Conservation (phyloP, 306 rosid species). For the Luffa acutangula region DNA sequence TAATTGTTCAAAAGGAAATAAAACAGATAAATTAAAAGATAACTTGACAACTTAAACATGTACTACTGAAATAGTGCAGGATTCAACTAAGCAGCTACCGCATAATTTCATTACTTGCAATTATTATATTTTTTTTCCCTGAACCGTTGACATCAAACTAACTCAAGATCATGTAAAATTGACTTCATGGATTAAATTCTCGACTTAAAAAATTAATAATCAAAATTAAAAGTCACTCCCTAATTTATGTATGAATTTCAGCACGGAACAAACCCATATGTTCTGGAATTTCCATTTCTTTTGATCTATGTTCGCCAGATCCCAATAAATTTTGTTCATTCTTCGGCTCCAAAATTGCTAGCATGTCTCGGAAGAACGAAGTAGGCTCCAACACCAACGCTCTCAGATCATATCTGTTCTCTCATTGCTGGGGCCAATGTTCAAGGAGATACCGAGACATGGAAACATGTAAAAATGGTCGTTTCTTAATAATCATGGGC, state of each 20-base stretch:
- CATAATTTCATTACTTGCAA: not conserved
- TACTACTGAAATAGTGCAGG: not conserved
- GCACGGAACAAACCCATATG: not conserved
- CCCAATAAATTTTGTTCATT: not conserved
- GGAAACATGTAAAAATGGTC: not conserved
- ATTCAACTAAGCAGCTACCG: not conserved
- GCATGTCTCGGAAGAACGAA: not conserved
- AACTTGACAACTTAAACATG: not conserved
- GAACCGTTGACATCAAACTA: not conserved
- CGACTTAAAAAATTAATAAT: not conserved
- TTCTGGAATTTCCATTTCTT: not conserved
- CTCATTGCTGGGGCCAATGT: not conserved
- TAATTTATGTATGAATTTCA: not conserved
- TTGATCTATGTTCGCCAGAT: not conserved
- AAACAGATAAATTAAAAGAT: not conserved
- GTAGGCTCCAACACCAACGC: not conserved
- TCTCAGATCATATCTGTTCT: not conserved
- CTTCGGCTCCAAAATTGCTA: not conserved
- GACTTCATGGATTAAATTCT: not conserved
- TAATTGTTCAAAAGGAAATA: no score
- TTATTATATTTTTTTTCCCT: no score
- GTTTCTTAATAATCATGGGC: not conserved
- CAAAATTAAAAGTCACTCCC: not conserved
- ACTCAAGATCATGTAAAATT: not conserved
- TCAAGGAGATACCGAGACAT: not conserved